These are phyloP conservation scores for Euphorbia peplus DNA, from an alignment of 345 rosid genomes.

Conservation along the genomic window DNA sequence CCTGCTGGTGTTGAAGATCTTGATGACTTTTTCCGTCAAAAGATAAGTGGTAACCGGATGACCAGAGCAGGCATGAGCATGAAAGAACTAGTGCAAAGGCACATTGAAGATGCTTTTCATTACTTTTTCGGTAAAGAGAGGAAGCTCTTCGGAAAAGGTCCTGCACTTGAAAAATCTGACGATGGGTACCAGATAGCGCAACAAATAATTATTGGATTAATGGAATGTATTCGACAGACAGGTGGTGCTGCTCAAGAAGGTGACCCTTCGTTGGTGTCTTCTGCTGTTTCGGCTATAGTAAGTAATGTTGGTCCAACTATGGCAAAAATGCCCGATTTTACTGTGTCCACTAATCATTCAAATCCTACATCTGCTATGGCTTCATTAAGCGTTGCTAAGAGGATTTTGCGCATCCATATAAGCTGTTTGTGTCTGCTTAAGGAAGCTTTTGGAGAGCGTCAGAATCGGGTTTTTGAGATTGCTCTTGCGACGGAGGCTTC, in stretches of 20 bases:
- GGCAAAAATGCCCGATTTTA: constrained; percentile 71
- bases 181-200: constrained; percentile 81
- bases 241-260: constrained; percentile 99
- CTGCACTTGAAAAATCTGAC: constrained; percentile 56
- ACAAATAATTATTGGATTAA: constrained; percentile 61
- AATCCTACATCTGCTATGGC: constrained; percentile 45
- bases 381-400: constrained; percentile 55
- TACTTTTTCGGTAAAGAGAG: constrained; percentile 58
- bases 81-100: constrained; percentile 77
- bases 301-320: constrained; percentile 60
- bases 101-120: constrained; percentile 60
- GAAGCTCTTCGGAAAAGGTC: constrained; percentile 52
- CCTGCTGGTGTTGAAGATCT: constrained; percentile 80
- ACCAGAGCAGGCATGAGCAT: constrained; percentile 78
- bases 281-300: constrained; percentile 86
- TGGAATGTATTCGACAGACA: constrained; percentile 84
- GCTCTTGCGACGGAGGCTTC: constrained; percentile 95
- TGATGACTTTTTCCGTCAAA: constrained; percentile 82
- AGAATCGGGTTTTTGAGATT: constrained; percentile 88
- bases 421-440: constrained; percentile 74
- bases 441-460: constrained; percentile 98
- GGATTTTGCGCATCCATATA: constrained; percentile 74
- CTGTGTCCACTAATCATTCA: constrained; percentile 41
- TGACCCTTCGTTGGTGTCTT: constrained; percentile 89
- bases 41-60: constrained; percentile 53